Base-by-base conservation (phyloP, 164 flowering plant genomes). In the Chimonanthus salicifolius region DNA sequence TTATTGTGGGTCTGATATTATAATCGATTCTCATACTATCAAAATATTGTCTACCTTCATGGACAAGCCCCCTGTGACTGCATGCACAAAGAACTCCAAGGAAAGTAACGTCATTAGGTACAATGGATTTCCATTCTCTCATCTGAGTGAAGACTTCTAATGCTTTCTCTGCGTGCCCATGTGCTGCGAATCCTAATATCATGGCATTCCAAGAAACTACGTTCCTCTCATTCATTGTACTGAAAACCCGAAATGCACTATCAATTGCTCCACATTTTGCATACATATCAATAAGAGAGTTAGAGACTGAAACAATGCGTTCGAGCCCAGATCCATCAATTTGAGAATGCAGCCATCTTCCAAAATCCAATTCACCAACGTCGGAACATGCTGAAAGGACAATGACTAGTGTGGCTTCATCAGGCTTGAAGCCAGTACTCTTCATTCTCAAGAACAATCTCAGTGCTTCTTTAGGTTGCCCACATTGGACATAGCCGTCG, bases 61-160 rank as follows among this genome's bases (percentile, higher is more conserved):
- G 86, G 7, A 87, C 87, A 79, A 87, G 70, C 8, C 90, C 93
- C 72, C 85, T 65, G 64, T 89, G 87, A 69, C 84, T 87, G 60
- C 89, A 87, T 15, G 94, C 94, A 46, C 76, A 75, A 21, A 90
- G 67, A 44, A 87, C 90, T 44, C 86, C 90, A 67, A 88, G 77
- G 71, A 90, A 88, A 44, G 92, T 87, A 43, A 88, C 83, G 64
- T 81, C 86, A 77, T 85, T 75, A 1, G 91, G 95, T 33, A 8
- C 73, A 54, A 67, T 80, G 18, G 75, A 58, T 69, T 75, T 73
- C 43, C 75, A 79, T n/a, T 64, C 58, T 45, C 78, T 43, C 90
- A 90, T 83, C 43, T 71, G 67, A 2, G 74, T 74, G 79, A 88
- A 90, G 16, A 88, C 70, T 7, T 58, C 33, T 71, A 88, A 77